Base-by-base conservation (phyloP, 352 stramenopile genomes). In the Nothophytophthora sp. region DNA sequence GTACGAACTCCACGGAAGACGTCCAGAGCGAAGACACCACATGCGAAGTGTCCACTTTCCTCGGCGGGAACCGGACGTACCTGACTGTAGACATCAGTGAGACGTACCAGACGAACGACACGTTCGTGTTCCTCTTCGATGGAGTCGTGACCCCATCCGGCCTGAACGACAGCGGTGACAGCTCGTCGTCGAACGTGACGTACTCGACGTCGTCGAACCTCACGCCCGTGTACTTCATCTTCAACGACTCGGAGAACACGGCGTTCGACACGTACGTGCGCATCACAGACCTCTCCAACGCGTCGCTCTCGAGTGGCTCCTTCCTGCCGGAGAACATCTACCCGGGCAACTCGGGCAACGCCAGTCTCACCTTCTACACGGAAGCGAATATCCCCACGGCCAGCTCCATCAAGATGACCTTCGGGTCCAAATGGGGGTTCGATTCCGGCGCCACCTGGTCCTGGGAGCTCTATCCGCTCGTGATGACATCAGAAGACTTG, bases 251-350 rank as follows among this genome's bases (percentile, higher is more conserved):
- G n/a, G 63, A 85, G 33, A 81, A 84, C 35, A 86, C 67, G 3
- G 73, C 79, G 2, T 94, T 88, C 55, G 73, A 72, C 58, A 80
- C 76, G 20, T 94, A 89, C 53, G 74, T 87, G 28, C 72, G 74
- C 11, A 53, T 88, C 1, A 73, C 57, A 1, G 65, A 77, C 18
- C 37, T 94, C 5, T 58, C 61, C 0, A 49, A 56, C 12, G 77
- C 76, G 1, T 60, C 54, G 5, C 54, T 94, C 5, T 86, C 74
- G 4, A 94, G 83, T 20, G 76, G 80, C 4, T 83, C 81, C 8
- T 94, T 94, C 46, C 53, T 91, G 1, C 83, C 83, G 6, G 79
- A 94, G 44, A 94, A 92, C 38, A 90, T 92, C 35, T 94, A 91
- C 42, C 83, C 83, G 4, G 83, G 83, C 18, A 94, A 92, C 52